Base-by-base conservation (phyloP, 1,139 yeast genomes). In the Taphrina deformans region DNA sequence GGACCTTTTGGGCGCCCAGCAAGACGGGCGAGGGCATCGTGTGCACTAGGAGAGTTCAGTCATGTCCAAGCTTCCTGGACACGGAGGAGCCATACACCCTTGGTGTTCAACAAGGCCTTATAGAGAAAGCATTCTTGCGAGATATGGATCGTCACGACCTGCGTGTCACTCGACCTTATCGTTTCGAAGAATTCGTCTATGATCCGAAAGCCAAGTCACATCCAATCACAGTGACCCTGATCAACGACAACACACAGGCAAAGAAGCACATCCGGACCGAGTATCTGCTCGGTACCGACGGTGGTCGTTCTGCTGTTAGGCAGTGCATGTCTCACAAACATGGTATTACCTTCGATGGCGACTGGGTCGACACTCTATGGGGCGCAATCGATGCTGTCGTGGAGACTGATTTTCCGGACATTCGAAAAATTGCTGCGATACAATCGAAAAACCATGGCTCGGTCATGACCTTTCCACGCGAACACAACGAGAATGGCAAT, bases 261-360 rank as follows among this genome's bases (percentile, higher is more conserved):
- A 65, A 16, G 51, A 62, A 16, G 35, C 50, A n/a, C 67, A 66
- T 24, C 67, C 68, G 72, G 45, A 76, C 78, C 38, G 77, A 77
- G 66, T 77, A 76, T 68, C 76, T 76, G 50, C 65, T 77, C 52
- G 79, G 79, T 29, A 70, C 75, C 55, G 79, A 77, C 67, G 79
- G 79, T 55, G 79, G 79, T 18, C 79, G 76, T 65, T 74, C 77
- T 16, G 75, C 77, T 76, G 78, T 75, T 41, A 69, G 79, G 59
- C 74, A 74, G 60, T 73, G 73, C 31, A 67, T 74, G 66, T 48
- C 52, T 48, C 50, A 52, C 35, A 51, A 41, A 44, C 52, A 48
- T 7, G 74, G 72, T 27, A 65, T 73, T 38, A 68, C 69, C 51
- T 75, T 77, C 76, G 74, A 73, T 55, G 79, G 79, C 40, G 79